Evolutionary conservation across 2,329 filamentous ascomycete genomes (phyloP).

Genomic region (Eurotiales sp.): DNA sequence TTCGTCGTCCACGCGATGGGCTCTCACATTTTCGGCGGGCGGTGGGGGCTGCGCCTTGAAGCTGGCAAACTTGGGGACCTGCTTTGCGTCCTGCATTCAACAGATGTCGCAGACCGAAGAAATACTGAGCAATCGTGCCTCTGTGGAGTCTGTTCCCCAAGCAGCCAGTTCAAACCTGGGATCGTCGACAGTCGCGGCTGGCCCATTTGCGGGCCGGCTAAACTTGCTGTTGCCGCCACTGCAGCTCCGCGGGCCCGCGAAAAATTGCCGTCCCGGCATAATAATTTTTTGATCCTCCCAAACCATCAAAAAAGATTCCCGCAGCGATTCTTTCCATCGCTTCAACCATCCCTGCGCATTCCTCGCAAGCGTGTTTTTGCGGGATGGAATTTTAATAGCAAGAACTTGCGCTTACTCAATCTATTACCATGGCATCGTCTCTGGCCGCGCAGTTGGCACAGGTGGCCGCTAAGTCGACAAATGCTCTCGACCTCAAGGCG

Average conservation of each 20-base stretch:
- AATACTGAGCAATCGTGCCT: too few species aligned
- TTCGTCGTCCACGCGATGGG: conserved; percentile 9
- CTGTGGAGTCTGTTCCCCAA: too few species aligned
- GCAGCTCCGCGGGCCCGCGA: conserved; percentile 18
- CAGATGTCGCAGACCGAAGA: background rate
- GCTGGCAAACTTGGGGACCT: conserved; percentile 69
- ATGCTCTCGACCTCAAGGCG: conserved; percentile 86
- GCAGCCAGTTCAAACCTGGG: too few species aligned
- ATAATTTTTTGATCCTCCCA: conserved; percentile 20
- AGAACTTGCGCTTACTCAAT: background rate
- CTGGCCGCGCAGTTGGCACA: conserved; percentile 91
- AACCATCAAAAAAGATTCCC: conserved; percentile 3
- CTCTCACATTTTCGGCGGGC: conserved; percentile 19
- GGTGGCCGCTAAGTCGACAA: conserved; percentile 84
- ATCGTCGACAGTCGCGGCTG: background rate
- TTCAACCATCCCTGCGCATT: conserved; percentile 1
- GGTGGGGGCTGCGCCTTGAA: conserved; percentile 56
- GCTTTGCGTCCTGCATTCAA: conserved; percentile 30
- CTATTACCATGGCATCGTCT: conserved; percentile 67
- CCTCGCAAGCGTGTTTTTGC: background rate
- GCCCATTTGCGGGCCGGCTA: conserved; percentile 12
- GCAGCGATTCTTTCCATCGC: conserved; percentile 5
- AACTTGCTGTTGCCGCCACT: conserved; percentile 17
- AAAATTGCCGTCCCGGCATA: conserved; percentile 24
- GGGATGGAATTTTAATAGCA: conserved; percentile 9